Percentiles rank a stretch among this genome's conserved stretches.
These are phyloP conservation scores for Ramularia endophylla DNA, from an alignment of 2,329 filamentous ascomycete species.

Conservation along the genomic window DNA sequence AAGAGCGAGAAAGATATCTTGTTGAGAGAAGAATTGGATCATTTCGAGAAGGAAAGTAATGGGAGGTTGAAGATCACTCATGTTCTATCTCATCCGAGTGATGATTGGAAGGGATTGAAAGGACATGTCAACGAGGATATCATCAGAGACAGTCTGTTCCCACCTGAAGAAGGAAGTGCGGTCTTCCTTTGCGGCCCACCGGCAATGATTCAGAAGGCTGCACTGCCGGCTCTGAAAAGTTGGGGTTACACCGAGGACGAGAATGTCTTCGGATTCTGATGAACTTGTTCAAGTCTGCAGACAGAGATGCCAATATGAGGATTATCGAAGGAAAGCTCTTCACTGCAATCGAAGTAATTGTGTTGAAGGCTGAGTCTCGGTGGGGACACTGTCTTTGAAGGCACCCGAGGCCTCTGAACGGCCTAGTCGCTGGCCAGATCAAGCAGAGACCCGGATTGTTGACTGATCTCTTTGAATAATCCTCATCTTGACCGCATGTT, in stretches of 20 bases:
- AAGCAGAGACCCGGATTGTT: too few species aligned
- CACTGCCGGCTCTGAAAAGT: slow-evolving; percentile 42
- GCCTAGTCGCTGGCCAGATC: too few species aligned
- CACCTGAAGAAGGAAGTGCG: slow-evolving; percentile 36
- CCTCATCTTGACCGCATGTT: too few species aligned
- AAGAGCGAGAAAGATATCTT: slow-evolving; percentile 45
- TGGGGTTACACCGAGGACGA: slow-evolving; percentile 10
- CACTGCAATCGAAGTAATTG: too few species aligned
- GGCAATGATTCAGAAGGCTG: slow-evolving; percentile 48
- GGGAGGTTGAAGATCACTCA: slow-evolving; percentile 43
- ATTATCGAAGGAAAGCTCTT: too few species aligned
- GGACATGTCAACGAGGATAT: slow-evolving; percentile 41
- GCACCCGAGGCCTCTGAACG: too few species aligned
- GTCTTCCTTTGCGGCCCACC: slow-evolving; percentile 48
- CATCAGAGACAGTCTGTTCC: slow-evolving; percentile 38
- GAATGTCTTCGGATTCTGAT: slow-evolving; percentile 14
- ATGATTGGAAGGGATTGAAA: slow-evolving; percentile 42
- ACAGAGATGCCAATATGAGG: too few species aligned
- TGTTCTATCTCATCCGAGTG: slow-evolving; percentile 41
- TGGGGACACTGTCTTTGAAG: too few species aligned
- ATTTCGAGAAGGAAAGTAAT: slow-evolving; percentile 33
- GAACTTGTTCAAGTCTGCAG: too few species aligned
- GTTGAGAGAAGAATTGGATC: slow-evolving; percentile 38
- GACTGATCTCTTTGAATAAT: too few species aligned
- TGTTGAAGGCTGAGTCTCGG: too few species aligned